Evolutionary conservation across 139 green algal genomes (phyloP).

Genomic region (Chlorella sorokiniana): DNA sequence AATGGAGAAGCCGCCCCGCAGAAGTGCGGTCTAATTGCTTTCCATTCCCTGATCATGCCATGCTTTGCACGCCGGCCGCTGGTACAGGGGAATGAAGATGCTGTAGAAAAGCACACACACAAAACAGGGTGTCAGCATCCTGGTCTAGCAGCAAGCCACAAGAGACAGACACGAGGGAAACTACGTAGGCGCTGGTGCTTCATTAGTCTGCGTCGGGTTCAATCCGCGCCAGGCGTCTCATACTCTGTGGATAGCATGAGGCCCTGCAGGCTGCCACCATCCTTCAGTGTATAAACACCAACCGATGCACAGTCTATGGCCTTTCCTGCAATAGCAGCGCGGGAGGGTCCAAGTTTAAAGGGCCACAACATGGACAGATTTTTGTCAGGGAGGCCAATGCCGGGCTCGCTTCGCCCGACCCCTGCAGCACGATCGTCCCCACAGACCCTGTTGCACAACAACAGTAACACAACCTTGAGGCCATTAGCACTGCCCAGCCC

Average conservation of each 20-base stretch:
- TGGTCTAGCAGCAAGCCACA: background rate
- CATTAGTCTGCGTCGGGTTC: background rate
- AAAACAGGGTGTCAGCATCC: background rate
- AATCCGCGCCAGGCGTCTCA: constrained; percentile 5
- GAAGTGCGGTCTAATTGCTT: too few species aligned
- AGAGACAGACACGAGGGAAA: background rate
- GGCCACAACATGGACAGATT: background rate
- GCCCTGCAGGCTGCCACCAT: background rate
- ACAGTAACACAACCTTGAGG: background rate
- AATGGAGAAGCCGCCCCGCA: too few species aligned
- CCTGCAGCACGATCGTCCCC: too few species aligned
- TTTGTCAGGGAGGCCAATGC: background rate
- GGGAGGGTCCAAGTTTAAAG: background rate
- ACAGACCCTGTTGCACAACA: background rate
- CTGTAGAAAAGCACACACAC: too few species aligned
- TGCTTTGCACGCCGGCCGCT: background rate
- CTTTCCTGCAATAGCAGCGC: constrained; percentile 8
- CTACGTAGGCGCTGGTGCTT: background rate
- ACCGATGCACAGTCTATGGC: constrained; percentile 18
- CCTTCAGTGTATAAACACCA: constrained; percentile 1
- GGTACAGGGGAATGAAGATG: too few species aligned
- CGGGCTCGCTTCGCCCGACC: background rate
- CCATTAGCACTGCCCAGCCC: background rate
- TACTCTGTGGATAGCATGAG: constrained; percentile 17
- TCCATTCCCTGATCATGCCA: background rate